Base-by-base conservation (phyloP, 129 eudicot species). In the Tagetes erecta region DNA sequence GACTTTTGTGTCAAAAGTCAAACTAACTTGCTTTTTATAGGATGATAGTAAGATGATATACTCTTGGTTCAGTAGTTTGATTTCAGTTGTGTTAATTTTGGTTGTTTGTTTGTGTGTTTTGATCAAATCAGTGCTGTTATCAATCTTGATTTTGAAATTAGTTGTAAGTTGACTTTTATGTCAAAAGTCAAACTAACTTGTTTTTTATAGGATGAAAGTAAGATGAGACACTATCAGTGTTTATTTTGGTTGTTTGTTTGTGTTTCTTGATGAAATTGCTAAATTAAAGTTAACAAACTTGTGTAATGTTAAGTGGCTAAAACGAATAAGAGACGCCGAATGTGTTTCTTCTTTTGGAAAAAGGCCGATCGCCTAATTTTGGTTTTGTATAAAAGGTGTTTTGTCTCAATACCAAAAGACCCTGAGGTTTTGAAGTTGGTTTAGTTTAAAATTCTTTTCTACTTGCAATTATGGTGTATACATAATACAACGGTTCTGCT, bases 151-250 rank as follows among this genome's bases (percentile, higher is more conserved):
- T 64, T 1, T 27, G 40, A 65, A 51, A 8, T 73, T 51, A 75
- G 65, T 75, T 64, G 49, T 4, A 35, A 63, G 52, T 70, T n/a
- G 63, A 52, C 47, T 74, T 46, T 60, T 34, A 30, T 74, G 46
- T 44, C 10, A 13, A 50, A 3, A 51, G 57, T n/a, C 34, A 3
- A 73, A 34, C 5, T n/a, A 3, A 51, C 13, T 51, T 44, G 52
- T 30, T 55, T 4, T 55, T 71, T 71, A 0, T 27, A 71, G 67
- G 67, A 38, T 30, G 59, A 45, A 40, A 30, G 36, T 8, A 30
- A 52, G 76, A 30, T 12, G 31, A 10, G 55, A 31, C 30, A 1
- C 27, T 3, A 33, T 42, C 11, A 31, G 1, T 27, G 14, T 53
- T 20, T 7, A 5, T 71, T 58, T 30, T 27, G 76, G 40, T 20